phyloP scores from a whole-genome alignment of 1,284 basidiomycete genomes.

The Waitea zeae region DNA sequence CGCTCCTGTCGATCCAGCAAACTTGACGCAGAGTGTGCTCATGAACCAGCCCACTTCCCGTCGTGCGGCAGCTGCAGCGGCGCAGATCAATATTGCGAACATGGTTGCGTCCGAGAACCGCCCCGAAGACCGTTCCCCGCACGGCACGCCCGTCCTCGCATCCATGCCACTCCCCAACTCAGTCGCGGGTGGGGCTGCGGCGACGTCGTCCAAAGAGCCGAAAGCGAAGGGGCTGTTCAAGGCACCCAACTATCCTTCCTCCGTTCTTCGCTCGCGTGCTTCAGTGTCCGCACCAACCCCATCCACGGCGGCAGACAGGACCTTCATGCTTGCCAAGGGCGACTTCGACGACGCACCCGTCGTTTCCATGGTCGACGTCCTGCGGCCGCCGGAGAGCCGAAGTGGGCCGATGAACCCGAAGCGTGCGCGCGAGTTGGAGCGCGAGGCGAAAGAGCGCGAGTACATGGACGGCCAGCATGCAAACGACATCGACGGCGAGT shows the following conservation, averaged over 20 bases:
- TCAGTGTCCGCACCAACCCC: constrained; percentile 34
- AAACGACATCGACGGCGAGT: constrained; percentile 68
- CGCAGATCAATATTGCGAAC: constrained; percentile 63
- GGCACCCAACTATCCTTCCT: constrained; percentile 36
- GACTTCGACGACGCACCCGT: constrained; percentile 37
- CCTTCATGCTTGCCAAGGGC: constrained; percentile 32
- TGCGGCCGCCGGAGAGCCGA: constrained; percentile 25
- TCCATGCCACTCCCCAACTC: constrained; percentile 19
- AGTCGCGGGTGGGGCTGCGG: constrained; percentile 9
- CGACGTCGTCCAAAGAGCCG: constrained; percentile 38
- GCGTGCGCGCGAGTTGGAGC: constrained; percentile 53
- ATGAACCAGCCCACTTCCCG: constrained; percentile 50
- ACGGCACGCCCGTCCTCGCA: constrained; percentile 6
- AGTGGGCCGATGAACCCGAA: constrained; percentile 31
- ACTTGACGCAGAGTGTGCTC: constrained; percentile 42
- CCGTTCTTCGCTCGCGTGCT: constrained; percentile 42
- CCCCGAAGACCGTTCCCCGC: constrained; percentile 31
- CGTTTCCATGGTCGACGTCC: constrained; percentile 9
- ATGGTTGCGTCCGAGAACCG: constrained; percentile 76
- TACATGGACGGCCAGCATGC: constrained; percentile 68
- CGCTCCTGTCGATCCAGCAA: constrained; percentile 58
- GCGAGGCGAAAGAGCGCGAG: constrained; percentile 67
- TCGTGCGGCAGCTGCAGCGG: constrained; percentile 74
- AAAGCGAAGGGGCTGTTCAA: constrained; percentile 59
- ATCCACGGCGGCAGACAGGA: constrained; percentile 48